A percentile compares a stretch with the other conserved stretches of the same genome.
phyloP scores from a whole-genome alignment of 306 rosid genomes.

The Pterocarpus santalinus region DNA sequence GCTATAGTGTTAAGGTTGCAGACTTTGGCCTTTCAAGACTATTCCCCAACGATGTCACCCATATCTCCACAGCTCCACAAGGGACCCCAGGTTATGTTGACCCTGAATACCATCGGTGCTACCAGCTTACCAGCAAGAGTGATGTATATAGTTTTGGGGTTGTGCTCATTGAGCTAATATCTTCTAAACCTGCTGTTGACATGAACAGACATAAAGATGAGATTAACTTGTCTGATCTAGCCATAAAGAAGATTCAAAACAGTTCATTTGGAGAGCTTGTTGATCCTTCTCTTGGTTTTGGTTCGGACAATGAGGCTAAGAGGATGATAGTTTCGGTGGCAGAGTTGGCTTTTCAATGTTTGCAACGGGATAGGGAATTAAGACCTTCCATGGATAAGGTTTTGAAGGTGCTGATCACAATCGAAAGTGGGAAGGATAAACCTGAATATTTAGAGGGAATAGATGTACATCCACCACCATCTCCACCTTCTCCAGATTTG shows the following conservation, averaged over 20 bases:
- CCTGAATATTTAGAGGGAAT: neutral
- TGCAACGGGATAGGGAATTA: constrained; percentile 68
- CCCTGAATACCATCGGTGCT: constrained; percentile 74
- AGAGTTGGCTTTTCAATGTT: constrained; percentile 70
- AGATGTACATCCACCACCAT: neutral
- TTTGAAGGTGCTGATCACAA: constrained; percentile 52
- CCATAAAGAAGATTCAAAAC: constrained; percentile 60
- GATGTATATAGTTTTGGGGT: constrained; percentile 86
- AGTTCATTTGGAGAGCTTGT: constrained; percentile 57
- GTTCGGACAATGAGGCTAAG: constrained; percentile 50
- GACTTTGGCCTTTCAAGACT: constrained; percentile 75
- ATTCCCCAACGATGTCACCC: constrained; percentile 67
- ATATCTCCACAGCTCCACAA: constrained; percentile 77
- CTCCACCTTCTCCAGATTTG: neutral
- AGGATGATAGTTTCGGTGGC: constrained; percentile 58
- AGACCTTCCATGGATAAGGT: constrained; percentile 78
- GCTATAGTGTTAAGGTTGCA: constrained; percentile 67
- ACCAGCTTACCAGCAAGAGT: constrained; percentile 75
- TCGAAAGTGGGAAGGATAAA: constrained; percentile 42
- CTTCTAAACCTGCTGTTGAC: constrained; percentile 77
- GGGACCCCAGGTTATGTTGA: constrained; percentile 80
- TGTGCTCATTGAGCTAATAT: constrained; percentile 69
- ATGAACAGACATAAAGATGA: constrained; percentile 63
- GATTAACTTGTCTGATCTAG: constrained; percentile 70
- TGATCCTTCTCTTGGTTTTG: constrained; percentile 65